These are phyloP conservation scores for Mariannaea sp. DNA, from an alignment of 2,329 filamentous ascomycete genomes.

Conservation along the genomic window DNA sequence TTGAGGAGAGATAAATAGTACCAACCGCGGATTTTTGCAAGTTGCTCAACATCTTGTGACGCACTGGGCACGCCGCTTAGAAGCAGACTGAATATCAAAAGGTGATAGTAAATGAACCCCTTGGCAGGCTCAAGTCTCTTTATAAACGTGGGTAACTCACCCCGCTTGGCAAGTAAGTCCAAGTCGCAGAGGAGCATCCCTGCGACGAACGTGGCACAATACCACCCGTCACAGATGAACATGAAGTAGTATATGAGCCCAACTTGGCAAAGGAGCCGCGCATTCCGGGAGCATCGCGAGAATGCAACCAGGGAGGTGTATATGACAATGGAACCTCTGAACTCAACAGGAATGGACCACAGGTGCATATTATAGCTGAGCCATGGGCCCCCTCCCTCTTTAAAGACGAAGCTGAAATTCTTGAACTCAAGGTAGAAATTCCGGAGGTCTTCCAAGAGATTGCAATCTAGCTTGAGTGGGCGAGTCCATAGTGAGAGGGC, in stretches of 20 bases:
- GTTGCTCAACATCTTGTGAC: conserved; percentile 51
- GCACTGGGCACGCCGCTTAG: conserved; percentile 65
- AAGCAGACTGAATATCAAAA: conserved; percentile 58
- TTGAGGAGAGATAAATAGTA: conserved; percentile 64
- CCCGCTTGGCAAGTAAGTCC: conserved; percentile 56
- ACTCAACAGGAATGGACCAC: conserved; percentile 68
- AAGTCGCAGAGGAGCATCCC: conserved; percentile 68
- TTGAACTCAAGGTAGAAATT: conserved; percentile 61
- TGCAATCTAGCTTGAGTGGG: conserved; percentile 46
- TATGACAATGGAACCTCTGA: conserved; percentile 66
- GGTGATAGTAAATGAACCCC: conserved; percentile 54
- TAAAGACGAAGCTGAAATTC: conserved; percentile 71
- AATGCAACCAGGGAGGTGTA: conserved; percentile 64
- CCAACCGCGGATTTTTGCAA: conserved; percentile 64
- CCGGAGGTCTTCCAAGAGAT: conserved; percentile 55
- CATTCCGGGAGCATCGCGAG: conserved; percentile 57
- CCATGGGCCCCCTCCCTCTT: conserved; percentile 60
- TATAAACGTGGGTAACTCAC: conserved; percentile 57
- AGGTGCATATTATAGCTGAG: conserved; percentile 58
- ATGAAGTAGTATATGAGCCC: conserved; percentile 67
- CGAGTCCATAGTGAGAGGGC: conserved; percentile 53
- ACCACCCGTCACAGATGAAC: conserved; percentile 69
- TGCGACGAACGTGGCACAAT: conserved; percentile 62
- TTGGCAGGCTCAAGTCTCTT: conserved; percentile 53
- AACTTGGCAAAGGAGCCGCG: conserved; percentile 58